Percentiles rank a stretch among this genome's conserved stretches.
Conservation (phyloP, 139 green algal genomes). For the Deuterostichococcus epilithicus region DNA sequence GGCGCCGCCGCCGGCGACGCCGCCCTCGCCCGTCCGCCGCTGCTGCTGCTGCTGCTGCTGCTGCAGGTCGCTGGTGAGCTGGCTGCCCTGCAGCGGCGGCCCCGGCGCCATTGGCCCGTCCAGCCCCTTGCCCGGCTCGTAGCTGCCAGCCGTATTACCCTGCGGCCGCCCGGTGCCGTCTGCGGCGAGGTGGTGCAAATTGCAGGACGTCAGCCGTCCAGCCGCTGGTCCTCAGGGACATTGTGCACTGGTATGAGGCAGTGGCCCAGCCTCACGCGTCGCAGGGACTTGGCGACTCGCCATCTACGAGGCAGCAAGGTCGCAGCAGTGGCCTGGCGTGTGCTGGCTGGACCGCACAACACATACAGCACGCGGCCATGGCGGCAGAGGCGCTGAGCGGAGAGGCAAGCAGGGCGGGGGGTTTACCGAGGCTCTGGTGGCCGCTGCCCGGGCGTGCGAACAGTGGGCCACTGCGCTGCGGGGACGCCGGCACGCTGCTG, state of each 20-base stretch:
- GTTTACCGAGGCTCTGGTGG: not conserved
- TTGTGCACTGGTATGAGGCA: too few relatives aligned
- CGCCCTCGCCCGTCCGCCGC: not conserved
- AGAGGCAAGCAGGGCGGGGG: too few relatives aligned
- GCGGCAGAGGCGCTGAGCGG: too few relatives aligned
- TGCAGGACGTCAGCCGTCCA: too few relatives aligned
- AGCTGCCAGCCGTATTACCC: not conserved
- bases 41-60: conserved; percentile 23
- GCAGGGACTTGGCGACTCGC: too few relatives aligned
- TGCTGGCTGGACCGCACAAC: too few relatives aligned
- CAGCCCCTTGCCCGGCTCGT: not conserved
- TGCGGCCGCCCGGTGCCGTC: not conserved
- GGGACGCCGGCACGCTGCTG: conserved; percentile 5
- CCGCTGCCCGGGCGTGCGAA: not conserved
- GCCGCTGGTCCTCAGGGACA: too few relatives aligned
- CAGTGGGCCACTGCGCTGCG: not conserved
- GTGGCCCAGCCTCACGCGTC: too few relatives aligned
- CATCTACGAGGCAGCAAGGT: too few relatives aligned
- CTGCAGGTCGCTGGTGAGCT: conserved; percentile 8
- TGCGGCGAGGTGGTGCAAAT: too few relatives aligned
- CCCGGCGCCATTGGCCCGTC: not conserved
- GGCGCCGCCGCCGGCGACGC: not conserved
- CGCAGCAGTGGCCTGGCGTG: too few relatives aligned
- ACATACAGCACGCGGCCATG: too few relatives aligned
- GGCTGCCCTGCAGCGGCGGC: conserved; percentile 16